Base-by-base conservation (phyloP, 148 eudicot species). In the Vaccinium corymbosum region DNA sequence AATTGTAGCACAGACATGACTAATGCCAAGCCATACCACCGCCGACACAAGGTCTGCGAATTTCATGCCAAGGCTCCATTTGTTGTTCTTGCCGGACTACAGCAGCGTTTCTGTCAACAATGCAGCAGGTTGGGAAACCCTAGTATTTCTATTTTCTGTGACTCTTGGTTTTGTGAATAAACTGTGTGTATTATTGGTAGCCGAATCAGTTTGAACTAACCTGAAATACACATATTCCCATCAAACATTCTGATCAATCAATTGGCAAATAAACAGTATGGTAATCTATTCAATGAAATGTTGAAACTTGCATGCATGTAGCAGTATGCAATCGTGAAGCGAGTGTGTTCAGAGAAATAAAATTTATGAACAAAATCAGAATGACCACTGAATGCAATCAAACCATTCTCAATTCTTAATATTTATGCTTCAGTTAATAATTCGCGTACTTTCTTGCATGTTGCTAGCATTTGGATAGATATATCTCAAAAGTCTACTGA, bases 31-130 rank as follows among this genome's bases (percentile, higher is more conserved):
- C 86, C 88, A 1, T 94, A 94, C 81, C 94, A 94, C 84, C 93
- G 94, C 20, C 90, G 98, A 27, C 98, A 94, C 83, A 94, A 92
- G 91, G 98, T 94, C 20, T 94, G 98, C 61, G 94, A 91, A 78
- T 86, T 90, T 81, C 98, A 94, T 66, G 92, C 98, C 73, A 94
- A 93, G 89, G 91, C 93, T 59, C 89, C 94, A 3, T 78, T 88
- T 11, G 96, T 90, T 7, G 59, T 91, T 57, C 86, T 94, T 35
- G 76, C 89, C 22, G 88, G 92, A 13, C 73, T 86, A 57, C 90
- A 85, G 38, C 96, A 94, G 76, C 91, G 98, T 3, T 94, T 94
- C 90, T 94, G 98, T 83, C 98, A 94, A 82, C 98, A 94, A 92
- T 94, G 98, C 86, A 94, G 98, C 94, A 93, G 92, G 95, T 93